Conservation (phyloP, 441 rosid genomes). For the Isatis lusitanica region DNA sequence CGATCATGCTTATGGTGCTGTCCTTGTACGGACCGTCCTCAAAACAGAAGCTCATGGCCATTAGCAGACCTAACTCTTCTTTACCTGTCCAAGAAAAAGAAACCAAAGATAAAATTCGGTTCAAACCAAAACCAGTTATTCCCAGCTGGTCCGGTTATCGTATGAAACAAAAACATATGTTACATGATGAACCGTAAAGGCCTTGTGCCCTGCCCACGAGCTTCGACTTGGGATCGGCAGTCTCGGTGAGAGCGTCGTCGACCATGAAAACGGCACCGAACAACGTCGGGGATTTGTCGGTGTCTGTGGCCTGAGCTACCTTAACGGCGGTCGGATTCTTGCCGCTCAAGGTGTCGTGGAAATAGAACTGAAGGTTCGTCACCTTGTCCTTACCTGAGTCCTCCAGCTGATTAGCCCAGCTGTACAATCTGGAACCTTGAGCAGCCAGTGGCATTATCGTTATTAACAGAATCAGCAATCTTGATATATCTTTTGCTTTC, state of each 20-base stretch:
- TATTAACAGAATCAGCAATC: conserved; percentile 30
- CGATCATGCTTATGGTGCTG: conserved; percentile 65
- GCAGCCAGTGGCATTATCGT: conserved; percentile 32
- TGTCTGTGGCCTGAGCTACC: conserved; percentile 45
- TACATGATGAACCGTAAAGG: conserved; percentile 51
- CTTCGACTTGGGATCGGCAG: conserved; percentile 59
- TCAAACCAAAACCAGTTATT: not conserved
- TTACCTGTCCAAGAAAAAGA: conserved; percentile 35
- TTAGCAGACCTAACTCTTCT: conserved; percentile 50
- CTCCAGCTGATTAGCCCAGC: conserved; percentile 40
- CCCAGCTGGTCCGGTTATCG: not conserved
- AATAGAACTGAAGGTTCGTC: conserved; percentile 68
- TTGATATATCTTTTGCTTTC: conserved; percentile 21
- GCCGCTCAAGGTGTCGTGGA: conserved; percentile 71
- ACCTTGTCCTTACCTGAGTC: conserved; percentile 38
- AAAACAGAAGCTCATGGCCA: conserved; percentile 66
- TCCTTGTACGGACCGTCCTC: conserved; percentile 56
- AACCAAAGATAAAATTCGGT: not conserved
- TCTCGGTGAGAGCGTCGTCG: conserved; percentile 65
- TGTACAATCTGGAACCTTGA: conserved; percentile 31
- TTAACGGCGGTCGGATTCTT: conserved; percentile 53
- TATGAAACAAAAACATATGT: not conserved
- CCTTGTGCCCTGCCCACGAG: conserved; percentile 73
- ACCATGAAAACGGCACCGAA: conserved; percentile 59
- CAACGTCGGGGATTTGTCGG: conserved; percentile 49